Conservation (phyloP, 176 grass and related monocot genomes). For the Musa acuminata region DNA sequence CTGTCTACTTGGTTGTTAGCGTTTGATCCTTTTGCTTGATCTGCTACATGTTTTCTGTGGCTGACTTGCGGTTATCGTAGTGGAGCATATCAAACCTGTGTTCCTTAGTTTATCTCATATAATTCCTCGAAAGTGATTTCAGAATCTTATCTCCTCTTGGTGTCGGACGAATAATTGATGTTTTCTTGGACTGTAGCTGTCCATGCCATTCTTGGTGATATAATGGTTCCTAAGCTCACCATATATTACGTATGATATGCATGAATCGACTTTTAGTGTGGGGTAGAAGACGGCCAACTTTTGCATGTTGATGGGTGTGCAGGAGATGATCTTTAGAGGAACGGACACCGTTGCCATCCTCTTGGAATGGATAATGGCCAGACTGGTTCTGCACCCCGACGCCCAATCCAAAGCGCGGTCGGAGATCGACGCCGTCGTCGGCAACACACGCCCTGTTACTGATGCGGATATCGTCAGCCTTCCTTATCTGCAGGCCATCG, state of each 20-base stretch:
- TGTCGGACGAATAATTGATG: neutral
- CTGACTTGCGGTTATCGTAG: no score
- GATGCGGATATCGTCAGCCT: neutral
- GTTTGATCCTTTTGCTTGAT: no score
- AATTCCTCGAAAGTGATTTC: neutral
- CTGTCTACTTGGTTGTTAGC: no score
- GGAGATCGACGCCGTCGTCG: neutral
- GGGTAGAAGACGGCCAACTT: no score
- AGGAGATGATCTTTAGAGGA: conserved; percentile 9
- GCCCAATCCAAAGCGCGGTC: neutral
- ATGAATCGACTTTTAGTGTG: neutral
- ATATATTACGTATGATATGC: neutral
- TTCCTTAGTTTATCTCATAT: no score
- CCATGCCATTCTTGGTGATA: neutral
- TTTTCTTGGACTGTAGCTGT: neutral
- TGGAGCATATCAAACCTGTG: no score
- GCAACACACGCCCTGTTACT: neutral
- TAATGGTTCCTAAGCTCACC: no score
- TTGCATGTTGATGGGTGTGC: no score
- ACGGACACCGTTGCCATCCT: conserved; percentile 2
- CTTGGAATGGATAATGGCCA: conserved; percentile 2
- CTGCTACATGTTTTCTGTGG: no score
- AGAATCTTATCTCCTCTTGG: neutral
- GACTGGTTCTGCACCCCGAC: neutral
- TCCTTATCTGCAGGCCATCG: neutral